Percentiles rank a stretch among this genome's conserved stretches.
phyloP scores from a whole-genome alignment of 805 yeast genomes.

The Isabelozyma gotoi region DNA sequence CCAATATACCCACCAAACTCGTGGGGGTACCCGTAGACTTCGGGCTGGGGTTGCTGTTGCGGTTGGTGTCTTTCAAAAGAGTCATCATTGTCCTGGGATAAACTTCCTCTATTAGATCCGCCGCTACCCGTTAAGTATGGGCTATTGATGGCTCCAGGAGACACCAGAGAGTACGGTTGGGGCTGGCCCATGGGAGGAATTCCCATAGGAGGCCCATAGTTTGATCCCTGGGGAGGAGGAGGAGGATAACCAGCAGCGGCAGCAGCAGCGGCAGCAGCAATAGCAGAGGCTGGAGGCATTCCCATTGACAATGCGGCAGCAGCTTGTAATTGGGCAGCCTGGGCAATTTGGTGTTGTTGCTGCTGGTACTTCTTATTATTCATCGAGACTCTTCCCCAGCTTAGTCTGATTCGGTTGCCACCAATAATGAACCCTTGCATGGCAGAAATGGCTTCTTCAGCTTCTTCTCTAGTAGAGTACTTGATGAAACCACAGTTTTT shows the following conservation, averaged over 20 bases:
- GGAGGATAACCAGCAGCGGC: constrained; percentile 19
- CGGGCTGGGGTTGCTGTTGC: too few relatives aligned
- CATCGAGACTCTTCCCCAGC: constrained; percentile 73
- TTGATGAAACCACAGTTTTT: constrained; percentile 90
- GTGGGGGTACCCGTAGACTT: background rate
- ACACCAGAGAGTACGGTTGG: background rate
- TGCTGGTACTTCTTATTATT: constrained; percentile 33
- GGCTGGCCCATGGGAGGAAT: constrained; percentile 3
- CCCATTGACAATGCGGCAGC: constrained; percentile 41
- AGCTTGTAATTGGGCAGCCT: constrained; percentile 36
- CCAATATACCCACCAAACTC: background rate
- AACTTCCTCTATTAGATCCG: background rate
- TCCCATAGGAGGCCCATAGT: constrained; percentile 1
- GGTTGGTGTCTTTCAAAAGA: background rate
- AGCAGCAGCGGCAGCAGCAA: constrained; percentile 25
- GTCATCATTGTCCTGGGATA: background rate
- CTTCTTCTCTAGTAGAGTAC: constrained; percentile 71
- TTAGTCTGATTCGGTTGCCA: constrained; percentile 75
- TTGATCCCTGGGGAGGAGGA: constrained; percentile 8
- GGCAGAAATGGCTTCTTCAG: constrained; percentile 79
- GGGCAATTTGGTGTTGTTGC: constrained; percentile 30
- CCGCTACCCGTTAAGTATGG: background rate
- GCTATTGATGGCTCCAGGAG: background rate
- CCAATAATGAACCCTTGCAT: constrained; percentile 92
- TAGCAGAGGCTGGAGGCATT: constrained; percentile 34